Conservation (phyloP, 1,284 basidiomycete genomes). For the Irpex sp. region DNA sequence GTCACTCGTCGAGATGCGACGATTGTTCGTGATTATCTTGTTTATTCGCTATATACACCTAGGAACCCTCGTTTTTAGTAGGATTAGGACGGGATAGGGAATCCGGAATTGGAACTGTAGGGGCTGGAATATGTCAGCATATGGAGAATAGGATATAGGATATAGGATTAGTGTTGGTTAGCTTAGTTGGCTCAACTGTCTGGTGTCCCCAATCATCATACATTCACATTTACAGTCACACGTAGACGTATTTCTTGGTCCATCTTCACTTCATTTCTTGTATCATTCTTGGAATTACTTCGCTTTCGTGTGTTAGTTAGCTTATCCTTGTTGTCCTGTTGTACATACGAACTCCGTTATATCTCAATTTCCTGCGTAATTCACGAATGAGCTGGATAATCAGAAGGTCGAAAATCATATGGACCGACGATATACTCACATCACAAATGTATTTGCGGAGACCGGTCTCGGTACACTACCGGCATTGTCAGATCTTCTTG, state of each 20-base stretch:
- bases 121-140: not conserved
- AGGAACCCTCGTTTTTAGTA: not conserved
- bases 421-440: not conserved
- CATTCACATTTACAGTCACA: not conserved
- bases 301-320: not conserved
- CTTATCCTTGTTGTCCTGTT: not conserved
- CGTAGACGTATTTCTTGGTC: not conserved
- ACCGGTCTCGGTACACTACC: not conserved
- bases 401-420: not conserved
- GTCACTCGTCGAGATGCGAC: not conserved
- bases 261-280: not conserved
- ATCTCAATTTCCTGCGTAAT: not conserved
- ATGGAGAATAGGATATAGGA: not conserved
- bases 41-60: not conserved
- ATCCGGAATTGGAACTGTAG: not conserved
- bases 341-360: not conserved
- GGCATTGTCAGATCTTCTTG: not conserved
- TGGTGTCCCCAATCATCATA: not conserved
- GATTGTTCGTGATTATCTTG: not conserved
- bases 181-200: not conserved
- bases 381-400: not conserved
- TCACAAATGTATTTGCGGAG: not conserved
- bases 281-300: not conserved
- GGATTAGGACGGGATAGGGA: not conserved
- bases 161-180: not conserved